Base-by-base conservation (phyloP, 306 rosid genomes). In the Fragaria iinumae region DNA sequence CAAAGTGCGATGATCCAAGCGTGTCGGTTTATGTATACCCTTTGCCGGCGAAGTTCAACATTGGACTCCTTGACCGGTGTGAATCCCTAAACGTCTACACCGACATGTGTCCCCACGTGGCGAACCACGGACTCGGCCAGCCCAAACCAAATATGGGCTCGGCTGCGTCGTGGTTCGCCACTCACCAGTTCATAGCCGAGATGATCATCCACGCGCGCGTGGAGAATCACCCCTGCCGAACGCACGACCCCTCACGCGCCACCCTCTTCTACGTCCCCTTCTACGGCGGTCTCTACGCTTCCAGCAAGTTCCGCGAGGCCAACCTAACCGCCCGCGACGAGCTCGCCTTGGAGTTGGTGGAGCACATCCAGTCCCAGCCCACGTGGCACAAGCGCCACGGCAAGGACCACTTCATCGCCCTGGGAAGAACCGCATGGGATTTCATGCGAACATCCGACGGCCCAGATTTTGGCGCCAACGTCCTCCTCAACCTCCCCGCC, bases 391-490 rank as follows among this genome's bases (percentile, higher is more conserved):
- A 73, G 6, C 25, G 27, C 20, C 17, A 81, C 1, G 98, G 96
- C 0, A 80, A 20, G 69, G 93, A 93, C 81, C 98, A 93, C 65
- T 90, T 93, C 25, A 34, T 93, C 6, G 88, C 89, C 9, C 71
- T 93, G 8, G 96, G 98, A 38, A 74, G 98, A 39, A 91, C 97
- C 32, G 96, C 94, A 2, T 91, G 98, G 94, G 97, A 93, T 76
- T 93, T 93, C 85, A 86, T 91, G 97, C 77, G 98, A 23, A 41
- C 65, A 2, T 0, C 64, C 8, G 17, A 44, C 48, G 89, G 80
- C 21, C 49, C 86, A 2, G 94, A 91, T 68, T 93, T 86, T 67
- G 97, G 97, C 36, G 97, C 94, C 5, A 93, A 90, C 79, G 43
- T 67, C 7, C 86, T 93, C 59, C 86, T 93, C 2, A 88, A 85